Conservation (phyloP, 2,329 filamentous ascomycete species). For the Aspergillus spinulosporus region DNA sequence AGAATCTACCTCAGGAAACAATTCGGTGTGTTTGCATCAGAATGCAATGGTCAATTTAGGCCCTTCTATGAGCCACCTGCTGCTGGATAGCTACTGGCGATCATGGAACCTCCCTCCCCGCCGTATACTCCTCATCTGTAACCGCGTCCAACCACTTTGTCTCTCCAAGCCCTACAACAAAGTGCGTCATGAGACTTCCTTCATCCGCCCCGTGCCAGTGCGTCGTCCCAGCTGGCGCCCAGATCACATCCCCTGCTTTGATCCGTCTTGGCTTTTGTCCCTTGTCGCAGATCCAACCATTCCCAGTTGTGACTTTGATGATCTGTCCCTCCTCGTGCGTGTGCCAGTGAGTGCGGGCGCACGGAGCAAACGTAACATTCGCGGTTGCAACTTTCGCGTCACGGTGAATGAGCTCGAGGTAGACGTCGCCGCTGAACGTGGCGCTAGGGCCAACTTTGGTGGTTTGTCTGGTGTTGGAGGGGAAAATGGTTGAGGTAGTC, state of each 20-base stretch:
- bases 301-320: constrained; percentile 42
- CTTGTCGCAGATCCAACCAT: constrained; percentile 47
- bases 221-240: constrained; percentile 42
- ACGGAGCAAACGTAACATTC: constrained; percentile 47
- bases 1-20: no score
- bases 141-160: neutral
- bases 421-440: constrained; percentile 36
- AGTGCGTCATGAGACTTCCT: constrained; percentile 37
- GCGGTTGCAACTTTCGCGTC: constrained; percentile 33
- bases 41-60: no score
- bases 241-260: constrained; percentile 45
- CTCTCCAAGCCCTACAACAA: neutral
- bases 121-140: neutral
- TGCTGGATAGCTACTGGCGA: no score
- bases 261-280: constrained; percentile 39
- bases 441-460: constrained; percentile 8
- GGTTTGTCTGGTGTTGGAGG: neutral
- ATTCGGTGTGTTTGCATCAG: no score
- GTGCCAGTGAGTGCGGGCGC: constrained; percentile 49
- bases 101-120: neutral
- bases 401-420: constrained; percentile 28
- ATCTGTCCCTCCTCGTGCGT: constrained; percentile 49
- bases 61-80: no score
- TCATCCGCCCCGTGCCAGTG: constrained; percentile 51
- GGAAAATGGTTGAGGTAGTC: neutral